Evolutionary conservation across 2,329 filamentous ascomycete species (phyloP), one percentile per base, ranked within the genome.

Genomic region (Sclerotinia trifoliorum): DNA sequence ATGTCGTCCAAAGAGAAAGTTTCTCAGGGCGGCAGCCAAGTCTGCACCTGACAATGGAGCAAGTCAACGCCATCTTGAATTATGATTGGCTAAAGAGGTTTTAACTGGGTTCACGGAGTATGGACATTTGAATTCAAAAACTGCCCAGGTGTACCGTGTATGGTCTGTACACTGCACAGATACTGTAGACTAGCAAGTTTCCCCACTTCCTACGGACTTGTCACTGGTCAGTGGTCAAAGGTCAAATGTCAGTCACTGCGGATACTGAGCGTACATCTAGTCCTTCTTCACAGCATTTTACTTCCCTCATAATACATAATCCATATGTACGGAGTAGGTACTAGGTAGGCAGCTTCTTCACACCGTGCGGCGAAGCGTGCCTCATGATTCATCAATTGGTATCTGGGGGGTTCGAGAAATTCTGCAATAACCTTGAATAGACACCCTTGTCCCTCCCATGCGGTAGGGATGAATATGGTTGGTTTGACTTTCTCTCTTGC

Each of bases 21-120:
- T 32, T 62, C 54, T 54, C 49, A 66, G 29, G 55, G 57, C 39
- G 48, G 65, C 65, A 55, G 55, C 55, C 65, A 52, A 61, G 46
- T 66, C 48, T 55, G 55, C 65, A 66, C 61, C 61, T 51, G 61
- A 52, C 65, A 39, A 51, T 51, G 54, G 48, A 61, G 32, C 46
- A 51, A 52, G 13, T 6, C 29, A 51, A 51, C 46, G 58, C 46
- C 58, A 61, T 21, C 24, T 39, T 57, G 24, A 35, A 52, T 49
- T 44, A 49, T 44, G 17, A 67, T 44, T 61, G 55, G 56, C 5
- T 17, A 13, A 29, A 19, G 26, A 17, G 39, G 39, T 15, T 42
- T 17, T 42, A 17, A 17, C 13, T 42, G 11, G 39, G 39, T 42
- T 42, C 11, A 5, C 39, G 39, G 39, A 42, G 39, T 42, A 42